Base-by-base conservation (phyloP, 2,329 filamentous ascomycete genomes). In the Calonectria montana region DNA sequence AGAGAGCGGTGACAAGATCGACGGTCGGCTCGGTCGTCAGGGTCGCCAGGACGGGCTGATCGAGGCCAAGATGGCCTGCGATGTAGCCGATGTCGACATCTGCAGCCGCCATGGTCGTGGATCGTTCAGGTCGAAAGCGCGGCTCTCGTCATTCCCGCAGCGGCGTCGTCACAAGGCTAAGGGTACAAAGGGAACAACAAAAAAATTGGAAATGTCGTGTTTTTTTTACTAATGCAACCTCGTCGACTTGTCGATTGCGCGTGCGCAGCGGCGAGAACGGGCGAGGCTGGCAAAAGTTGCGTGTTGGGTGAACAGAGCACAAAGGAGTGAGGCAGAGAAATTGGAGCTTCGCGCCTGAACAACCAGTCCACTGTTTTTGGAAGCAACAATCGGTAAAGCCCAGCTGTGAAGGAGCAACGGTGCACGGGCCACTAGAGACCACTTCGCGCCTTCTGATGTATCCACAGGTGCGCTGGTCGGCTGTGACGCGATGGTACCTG, bases 1-100 rank as follows among this genome's bases (percentile, higher is more conserved):
- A 89, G 65, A 99, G 88, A 48, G 90, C 87, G 70, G 90, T 89
- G 75, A 98, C 93, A 29, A 98, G 91, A 15, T 97, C 94, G 74
- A 89, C 86, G 4, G 95, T 98, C 61, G 94, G 94, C 45, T 89
- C 87, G 70, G 92, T 91, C 47, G 92, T 86, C 77, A 92, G 84
- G 27, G 88, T 87, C 59, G 88, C 85, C 61, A 96, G 82, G 29
- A 89, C 91, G 23, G 88, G 86, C 84, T 94, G 89, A 31, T 93
- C 89, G 81, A 96, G 85, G 80, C 90, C 89, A 79, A 94, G 90
- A 80, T 94, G 92, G 82, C 90, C 88, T 82, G 93, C 91, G 78
- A 96, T 86, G 84, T 94, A 95, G 84, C 89, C 90, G 76, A 92
- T 86, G 85, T 96, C 94, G 80, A 95, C 83, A 76, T 81, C 83